Base-by-base conservation (phyloP, 192 early-diverging fungal genomes). In the Coemansia sp. region DNA sequence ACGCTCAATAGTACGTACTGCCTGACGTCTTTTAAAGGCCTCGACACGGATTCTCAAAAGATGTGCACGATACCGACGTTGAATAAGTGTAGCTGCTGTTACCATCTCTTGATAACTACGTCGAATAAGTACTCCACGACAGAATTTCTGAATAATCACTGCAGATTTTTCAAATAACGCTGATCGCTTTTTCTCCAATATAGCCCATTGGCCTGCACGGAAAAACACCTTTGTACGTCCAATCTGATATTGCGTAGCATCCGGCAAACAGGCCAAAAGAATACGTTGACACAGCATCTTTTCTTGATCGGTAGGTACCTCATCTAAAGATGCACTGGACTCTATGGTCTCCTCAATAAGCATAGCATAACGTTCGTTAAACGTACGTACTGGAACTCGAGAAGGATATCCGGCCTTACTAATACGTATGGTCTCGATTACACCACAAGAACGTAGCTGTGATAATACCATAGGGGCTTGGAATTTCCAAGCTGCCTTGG, bases 371-470 rank as follows among this genome's bases (percentile, higher is more conserved):
- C 94, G 92, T 66, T 93, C 88, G 46, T 87, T 91, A 70, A 97
- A 99, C 23, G 95, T 93, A 35, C 81, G 79, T 72, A 88, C 95
- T 0, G 86, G 85, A 78, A 86, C 88, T 20, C 92, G 81, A 3
- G 88, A 88, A 15, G 96, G 96, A 59, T 97, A 99, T 27, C 96
- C 96, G 10, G 95, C 95, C 67, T 91, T 93, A 68, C 85, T 88
- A 78, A 99, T 99, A 26, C 94, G 89, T 69, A 99, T 99, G 9
- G 95, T 97, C 80, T 99, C 96, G 25, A 99, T 74, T 20, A 99
- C 96, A 81, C 96, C 96, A 66, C 95, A 97, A 28, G 95, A 94
- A 44, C 95, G 85, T 47, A 98, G 69, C 77, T 98, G 96, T 22
- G 84, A 77, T 9, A 98, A 76, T 20, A 97, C 93, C 90, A 95